Percentiles rank a stretch among this genome's conserved stretches.
phyloP scores from a whole-genome alignment of 139 green algal genomes.

The Auxenochlorella protothecoides region DNA sequence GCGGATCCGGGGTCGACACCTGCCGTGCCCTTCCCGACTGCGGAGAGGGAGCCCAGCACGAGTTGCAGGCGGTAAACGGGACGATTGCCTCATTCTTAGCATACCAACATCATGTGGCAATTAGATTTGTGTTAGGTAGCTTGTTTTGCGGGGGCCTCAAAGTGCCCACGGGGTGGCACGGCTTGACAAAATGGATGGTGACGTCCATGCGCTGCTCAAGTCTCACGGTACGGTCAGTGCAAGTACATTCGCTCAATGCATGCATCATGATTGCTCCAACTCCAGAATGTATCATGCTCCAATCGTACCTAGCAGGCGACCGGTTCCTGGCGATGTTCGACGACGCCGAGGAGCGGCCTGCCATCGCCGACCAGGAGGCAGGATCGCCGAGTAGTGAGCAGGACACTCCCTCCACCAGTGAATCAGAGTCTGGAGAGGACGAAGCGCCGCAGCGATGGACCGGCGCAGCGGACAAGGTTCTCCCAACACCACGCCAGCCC shows the following conservation, averaged over 20 bases:
- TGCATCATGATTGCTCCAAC: background rate
- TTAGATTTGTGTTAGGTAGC: too few species aligned
- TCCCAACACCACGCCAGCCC: background rate
- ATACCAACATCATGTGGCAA: too few species aligned
- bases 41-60: too few species aligned
- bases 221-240: slow-evolving; percentile 8
- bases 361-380: background rate
- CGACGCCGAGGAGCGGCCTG: slow-evolving; percentile 11
- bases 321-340: slow-evolving; percentile 47
- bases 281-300: background rate
- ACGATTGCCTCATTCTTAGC: too few species aligned
- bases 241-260: background rate
- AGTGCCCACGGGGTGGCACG: too few species aligned
- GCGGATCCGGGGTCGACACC: too few species aligned
- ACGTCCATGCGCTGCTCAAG: background rate
- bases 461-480: background rate
- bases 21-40: too few species aligned
- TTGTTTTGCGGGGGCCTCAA: too few species aligned
- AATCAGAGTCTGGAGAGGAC: background rate
- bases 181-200: background rate
- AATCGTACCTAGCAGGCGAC: slow-evolving; percentile 26
- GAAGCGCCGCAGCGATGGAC: background rate
- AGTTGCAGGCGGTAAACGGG: too few species aligned
- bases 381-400: background rate
- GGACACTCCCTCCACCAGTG: background rate